A percentile compares a stretch with the other conserved stretches of the same genome.
Conservation (phyloP, 306 rosid genomes). For the Trifolium subterraneum region DNA sequence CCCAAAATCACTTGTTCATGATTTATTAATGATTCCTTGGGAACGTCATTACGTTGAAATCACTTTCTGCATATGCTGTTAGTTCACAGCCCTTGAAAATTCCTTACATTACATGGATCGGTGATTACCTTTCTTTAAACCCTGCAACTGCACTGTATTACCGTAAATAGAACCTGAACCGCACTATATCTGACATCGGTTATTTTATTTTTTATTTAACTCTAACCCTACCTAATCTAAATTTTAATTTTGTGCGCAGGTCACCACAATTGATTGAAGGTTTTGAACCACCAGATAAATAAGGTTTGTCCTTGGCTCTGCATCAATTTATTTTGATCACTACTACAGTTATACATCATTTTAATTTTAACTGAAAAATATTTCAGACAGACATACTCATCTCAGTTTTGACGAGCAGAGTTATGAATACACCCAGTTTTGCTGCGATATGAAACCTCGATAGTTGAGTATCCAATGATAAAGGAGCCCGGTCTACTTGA, state of each 20-base stretch:
- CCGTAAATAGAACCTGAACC: background rate
- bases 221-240: constrained; percentile 1
- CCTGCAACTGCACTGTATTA: background rate
- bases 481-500: constrained; percentile 19
- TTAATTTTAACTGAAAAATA: constrained; percentile 12
- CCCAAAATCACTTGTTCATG: background rate
- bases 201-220: background rate
- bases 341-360: background rate
- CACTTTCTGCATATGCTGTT: background rate
- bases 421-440: constrained; percentile 20
- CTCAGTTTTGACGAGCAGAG: constrained; percentile 33
- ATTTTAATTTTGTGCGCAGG: constrained; percentile 51
- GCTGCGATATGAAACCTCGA: constrained; percentile 30
- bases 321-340: constrained; percentile 12
- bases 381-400: constrained; percentile 15
- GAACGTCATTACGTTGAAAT: background rate
- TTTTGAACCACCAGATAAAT: constrained; percentile 44
- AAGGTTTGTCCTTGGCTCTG: constrained; percentile 33
- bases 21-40: background rate
- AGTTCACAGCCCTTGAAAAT: background rate
- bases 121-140: background rate
- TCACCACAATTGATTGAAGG: constrained; percentile 56
- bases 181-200: constrained; percentile 9
- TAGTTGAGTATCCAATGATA: constrained; percentile 5
- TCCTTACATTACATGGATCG: background rate